A percentile compares a stretch with the other conserved stretches of the same genome.
Evolutionary conservation across 768 basidiomycete genomes (phyloP).

Genomic region (Flagelloscypha sp.): DNA sequence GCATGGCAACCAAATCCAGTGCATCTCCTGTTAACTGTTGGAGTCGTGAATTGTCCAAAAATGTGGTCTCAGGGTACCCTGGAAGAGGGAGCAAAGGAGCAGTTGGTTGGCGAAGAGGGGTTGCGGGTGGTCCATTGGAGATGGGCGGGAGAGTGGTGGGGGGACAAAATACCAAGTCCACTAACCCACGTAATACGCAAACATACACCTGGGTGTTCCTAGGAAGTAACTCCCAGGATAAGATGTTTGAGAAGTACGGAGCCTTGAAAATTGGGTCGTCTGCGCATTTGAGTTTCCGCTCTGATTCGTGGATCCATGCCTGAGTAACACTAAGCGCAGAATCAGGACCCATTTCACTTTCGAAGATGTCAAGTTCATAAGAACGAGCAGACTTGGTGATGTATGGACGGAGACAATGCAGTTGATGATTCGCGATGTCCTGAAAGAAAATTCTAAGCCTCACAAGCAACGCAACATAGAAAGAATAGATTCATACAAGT

Average conservation of each 20-base stretch:
- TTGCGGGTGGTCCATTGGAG: constrained; percentile 24
- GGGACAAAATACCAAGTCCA: constrained; percentile 58
- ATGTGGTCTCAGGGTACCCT: constrained; percentile 67
- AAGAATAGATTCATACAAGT: constrained; percentile 49
- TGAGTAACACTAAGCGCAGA: constrained; percentile 48
- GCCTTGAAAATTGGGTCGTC: constrained; percentile 19
- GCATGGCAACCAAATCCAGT: constrained; percentile 63
- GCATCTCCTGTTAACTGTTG: constrained; percentile 61
- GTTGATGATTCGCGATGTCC: constrained; percentile 96
- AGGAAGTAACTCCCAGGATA: constrained; percentile 2
- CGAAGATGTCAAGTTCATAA: constrained; percentile 75
- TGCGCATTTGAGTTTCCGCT: too few species aligned
- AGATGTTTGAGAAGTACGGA: constrained; percentile 10
- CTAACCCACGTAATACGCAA: constrained; percentile 48
- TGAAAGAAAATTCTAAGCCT: constrained; percentile 25
- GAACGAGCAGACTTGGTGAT: constrained; percentile 71
- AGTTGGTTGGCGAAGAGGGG: too few species aligned
- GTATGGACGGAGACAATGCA: constrained; percentile 87
- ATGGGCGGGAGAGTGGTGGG: constrained; percentile 28
- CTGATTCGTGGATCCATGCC: constrained; percentile 49
- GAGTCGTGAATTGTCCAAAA: constrained; percentile 71
- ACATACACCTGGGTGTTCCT: constrained; percentile 47
- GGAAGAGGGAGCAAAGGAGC: constrained; percentile 31
- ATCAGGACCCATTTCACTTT: constrained; percentile 39
- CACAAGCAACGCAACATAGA: constrained; percentile 5